Conservation (phyloP, 164 flowering plant genomes). For the Sextonia rubra region DNA sequence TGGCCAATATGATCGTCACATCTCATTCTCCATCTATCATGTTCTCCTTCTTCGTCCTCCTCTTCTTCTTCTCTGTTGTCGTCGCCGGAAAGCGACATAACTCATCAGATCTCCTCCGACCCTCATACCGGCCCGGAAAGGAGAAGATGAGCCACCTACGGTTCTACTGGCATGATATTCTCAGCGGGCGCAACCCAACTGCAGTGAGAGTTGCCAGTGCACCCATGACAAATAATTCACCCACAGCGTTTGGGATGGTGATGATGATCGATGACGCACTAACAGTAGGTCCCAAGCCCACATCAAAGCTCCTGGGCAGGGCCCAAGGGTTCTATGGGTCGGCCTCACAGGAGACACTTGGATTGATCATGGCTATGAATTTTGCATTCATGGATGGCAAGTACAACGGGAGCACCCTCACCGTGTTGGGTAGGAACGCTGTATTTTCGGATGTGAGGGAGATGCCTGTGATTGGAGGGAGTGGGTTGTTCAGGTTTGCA, state of each 20-base stretch:
- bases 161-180: conserved; percentile 51
- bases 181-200: conserved; percentile 42
- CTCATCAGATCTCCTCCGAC: not conserved
- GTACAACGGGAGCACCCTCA: conserved; percentile 45
- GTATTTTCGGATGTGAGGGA: conserved; percentile 24
- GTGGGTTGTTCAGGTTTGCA: conserved; percentile 36
- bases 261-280: conserved; percentile 36
- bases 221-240: not conserved
- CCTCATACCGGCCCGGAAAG: not conserved
- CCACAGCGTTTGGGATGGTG: conserved; percentile 28
- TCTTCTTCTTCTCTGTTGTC: not conserved
- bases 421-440: conserved; percentile 42
- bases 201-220: conserved; percentile 27
- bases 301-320: conserved; percentile 37
- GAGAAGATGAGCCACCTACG: conserved; percentile 41
- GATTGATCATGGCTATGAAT: conserved; percentile 38
- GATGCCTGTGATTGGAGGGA: conserved; percentile 49
- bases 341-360: conserved; percentile 17
- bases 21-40: not conserved
- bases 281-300: conserved; percentile 32
- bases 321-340: conserved; percentile 49
- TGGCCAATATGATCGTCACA: too few relatives aligned
- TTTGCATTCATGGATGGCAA: conserved; percentile 34
- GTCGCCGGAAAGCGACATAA: not conserved
- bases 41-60: not conserved